A percentile compares a stretch with the other conserved stretches of the same genome.
Evolutionary conservation across 768 basidiomycete genomes (phyloP).

Genomic region (Suillus subaureus): DNA sequence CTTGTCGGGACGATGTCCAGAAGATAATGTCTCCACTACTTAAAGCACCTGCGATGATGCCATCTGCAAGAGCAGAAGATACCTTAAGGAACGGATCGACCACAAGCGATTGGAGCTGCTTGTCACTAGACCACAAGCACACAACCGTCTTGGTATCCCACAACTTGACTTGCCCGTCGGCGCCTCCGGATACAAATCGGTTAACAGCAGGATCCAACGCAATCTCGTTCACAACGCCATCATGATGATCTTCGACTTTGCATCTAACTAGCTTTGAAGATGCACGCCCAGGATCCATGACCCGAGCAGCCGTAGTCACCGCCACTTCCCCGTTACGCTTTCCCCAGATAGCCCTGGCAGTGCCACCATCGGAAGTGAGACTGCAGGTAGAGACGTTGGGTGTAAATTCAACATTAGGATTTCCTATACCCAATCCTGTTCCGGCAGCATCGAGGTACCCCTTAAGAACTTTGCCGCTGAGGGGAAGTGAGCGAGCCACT

Average conservation of each 20-base stretch:
- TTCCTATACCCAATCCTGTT: slow-evolving; percentile 61
- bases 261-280: slow-evolving; percentile 52
- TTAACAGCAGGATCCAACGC: slow-evolving; percentile 46
- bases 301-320: slow-evolving; percentile 55
- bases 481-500: slow-evolving; percentile 71
- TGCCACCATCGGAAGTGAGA: slow-evolving; percentile 62
- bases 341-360: slow-evolving; percentile 75
- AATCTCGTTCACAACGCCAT: slow-evolving; percentile 57
- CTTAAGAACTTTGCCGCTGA: slow-evolving; percentile 67
- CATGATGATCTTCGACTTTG: slow-evolving; percentile 59
- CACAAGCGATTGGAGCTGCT: slow-evolving; percentile 34
- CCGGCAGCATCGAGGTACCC: slow-evolving; percentile 72
- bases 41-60: slow-evolving; percentile 51
- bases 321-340: slow-evolving; percentile 69
- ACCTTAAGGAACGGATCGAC: slow-evolving; percentile 57
- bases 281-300: slow-evolving; percentile 55
- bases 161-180: slow-evolving; percentile 71
- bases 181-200: slow-evolving; percentile 52
- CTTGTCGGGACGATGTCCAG: slow-evolving; percentile 35
- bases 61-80: slow-evolving; percentile 43
- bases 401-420: slow-evolving; percentile 75
- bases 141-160: slow-evolving; percentile 61
- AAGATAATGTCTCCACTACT: slow-evolving; percentile 60
- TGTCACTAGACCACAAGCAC: slow-evolving; percentile 68
- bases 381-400: slow-evolving; percentile 65